Percentiles rank a stretch among this genome's conserved stretches.
These are phyloP conservation scores for Solanum sparsipilum DNA, from an alignment of 257 asterid genomes.

Conservation along the genomic window DNA sequence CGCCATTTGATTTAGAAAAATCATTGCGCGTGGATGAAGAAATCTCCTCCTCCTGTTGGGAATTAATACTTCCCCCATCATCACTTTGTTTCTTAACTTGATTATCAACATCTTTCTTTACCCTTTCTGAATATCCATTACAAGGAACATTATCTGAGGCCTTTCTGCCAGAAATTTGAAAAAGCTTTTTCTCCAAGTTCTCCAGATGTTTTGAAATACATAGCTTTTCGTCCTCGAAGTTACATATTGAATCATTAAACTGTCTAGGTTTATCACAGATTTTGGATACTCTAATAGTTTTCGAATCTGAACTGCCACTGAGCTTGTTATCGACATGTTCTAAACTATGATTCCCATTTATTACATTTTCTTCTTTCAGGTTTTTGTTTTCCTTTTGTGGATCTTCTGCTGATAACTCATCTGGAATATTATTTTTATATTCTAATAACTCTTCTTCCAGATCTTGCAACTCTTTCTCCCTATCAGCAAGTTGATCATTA, in stretches of 20 bases:
- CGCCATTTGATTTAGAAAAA: conserved; percentile 7
- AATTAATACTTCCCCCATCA: background rate
- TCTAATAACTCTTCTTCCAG: conserved; percentile 62
- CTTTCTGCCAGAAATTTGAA: conserved; percentile 19
- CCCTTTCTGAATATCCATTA: conserved; percentile 14
- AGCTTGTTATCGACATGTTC: conserved; percentile 1
- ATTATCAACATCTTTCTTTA: conserved; percentile 4
- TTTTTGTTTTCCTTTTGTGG: conserved; percentile 4
- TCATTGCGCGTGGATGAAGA: conserved; percentile 2
- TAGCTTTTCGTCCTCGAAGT: conserved; percentile 38
- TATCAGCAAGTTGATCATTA: conserved; percentile 66
- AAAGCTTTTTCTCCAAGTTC: conserved; percentile 14
- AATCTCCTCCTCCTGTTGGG: conserved; percentile 15
- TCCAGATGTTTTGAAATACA: conserved; percentile 9
- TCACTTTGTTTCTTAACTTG: background rate
- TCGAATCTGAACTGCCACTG: conserved; percentile 10
- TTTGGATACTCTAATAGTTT: conserved; percentile 1
- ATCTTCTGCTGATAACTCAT: conserved; percentile 20
- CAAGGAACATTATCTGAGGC: conserved; percentile 8
- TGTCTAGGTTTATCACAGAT: conserved; percentile 8
- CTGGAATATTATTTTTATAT: conserved; percentile 23
- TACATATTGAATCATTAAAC: conserved; percentile 10
- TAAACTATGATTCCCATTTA: background rate
- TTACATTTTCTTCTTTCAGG: background rate
- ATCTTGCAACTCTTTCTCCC: conserved; percentile 79